A percentile compares a stretch with the other conserved stretches of the same genome.
These are phyloP conservation scores for Neurospora discreta DNA, from an alignment of 495 filamentous ascomycete genomes.

Conservation along the genomic window DNA sequence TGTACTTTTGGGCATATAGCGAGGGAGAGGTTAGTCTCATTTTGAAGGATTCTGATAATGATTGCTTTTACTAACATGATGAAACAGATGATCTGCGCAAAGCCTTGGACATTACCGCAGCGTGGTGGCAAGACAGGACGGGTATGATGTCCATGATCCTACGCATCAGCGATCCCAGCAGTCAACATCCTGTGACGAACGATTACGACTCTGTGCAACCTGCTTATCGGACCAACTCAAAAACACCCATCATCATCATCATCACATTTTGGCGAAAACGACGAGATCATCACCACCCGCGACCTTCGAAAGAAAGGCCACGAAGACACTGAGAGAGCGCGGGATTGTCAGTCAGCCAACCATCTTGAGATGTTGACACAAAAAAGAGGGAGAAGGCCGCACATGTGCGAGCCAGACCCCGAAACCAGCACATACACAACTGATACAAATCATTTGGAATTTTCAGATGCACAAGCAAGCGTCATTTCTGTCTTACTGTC, in stretches of 20 bases:
- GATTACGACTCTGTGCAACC: not conserved
- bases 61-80: not conserved
- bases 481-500: not conserved
- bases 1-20: constrained; percentile 94
- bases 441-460: not conserved
- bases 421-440: not conserved
- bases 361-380: not conserved
- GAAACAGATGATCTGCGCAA: constrained; percentile 37
- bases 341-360: not conserved
- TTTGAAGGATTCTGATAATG: not conserved
- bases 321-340: not conserved
- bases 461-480: not conserved
- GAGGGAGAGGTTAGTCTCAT: constrained; percentile 64
- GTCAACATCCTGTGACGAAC: not conserved
- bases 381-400: not conserved
- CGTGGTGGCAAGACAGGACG: constrained; percentile 25
- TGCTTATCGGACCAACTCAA: not conserved
- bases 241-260: not conserved
- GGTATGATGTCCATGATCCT: constrained; percentile 15
- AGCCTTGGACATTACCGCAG: constrained; percentile 43
- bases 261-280: not conserved
- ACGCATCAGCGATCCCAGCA: not conserved
- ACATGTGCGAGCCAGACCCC: not conserved
- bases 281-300: not conserved
- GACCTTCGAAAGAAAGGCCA: not conserved